Conservation (phyloP, 108 stramenopile genomes). For the Aureococcus anophagefferens region DNA sequence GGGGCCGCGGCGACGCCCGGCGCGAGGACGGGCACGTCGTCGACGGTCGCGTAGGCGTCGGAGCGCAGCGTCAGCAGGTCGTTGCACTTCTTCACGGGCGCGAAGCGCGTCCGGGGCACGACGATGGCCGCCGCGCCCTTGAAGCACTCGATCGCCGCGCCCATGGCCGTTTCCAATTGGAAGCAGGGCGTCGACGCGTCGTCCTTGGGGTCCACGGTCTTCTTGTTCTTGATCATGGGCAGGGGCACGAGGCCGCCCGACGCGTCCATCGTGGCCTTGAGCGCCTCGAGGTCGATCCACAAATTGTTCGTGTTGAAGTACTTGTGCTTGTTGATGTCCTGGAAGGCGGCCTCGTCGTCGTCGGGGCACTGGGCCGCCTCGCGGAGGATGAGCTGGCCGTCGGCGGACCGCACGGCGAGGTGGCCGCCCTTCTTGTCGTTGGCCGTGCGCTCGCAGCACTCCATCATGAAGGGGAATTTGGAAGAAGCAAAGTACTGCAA, state of each 20-base stretch:
- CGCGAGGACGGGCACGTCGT: constrained; percentile 75
- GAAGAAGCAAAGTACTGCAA: constrained; percentile 82
- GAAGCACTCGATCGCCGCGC: constrained; percentile 97
- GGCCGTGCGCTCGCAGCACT: constrained; percentile 87
- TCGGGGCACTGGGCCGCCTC: constrained; percentile 96
- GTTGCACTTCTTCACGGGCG: constrained; percentile 98
- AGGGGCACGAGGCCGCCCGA: constrained; percentile 91
- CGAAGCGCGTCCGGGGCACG: constrained; percentile 93
- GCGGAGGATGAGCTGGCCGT: constrained; percentile 82
- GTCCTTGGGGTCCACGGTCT: constrained; percentile 97
- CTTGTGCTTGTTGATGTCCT: constrained; percentile 83
- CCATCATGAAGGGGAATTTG: constrained; percentile 94
- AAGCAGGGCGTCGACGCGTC: constrained; percentile 77
- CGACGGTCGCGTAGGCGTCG: constrained; percentile 82
- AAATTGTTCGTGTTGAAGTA: constrained; percentile 99
- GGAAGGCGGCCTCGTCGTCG: constrained; percentile 86
- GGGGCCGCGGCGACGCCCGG: constrained; percentile 68
- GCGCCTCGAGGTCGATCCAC: constrained; percentile 91
- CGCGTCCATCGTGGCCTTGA: constrained; percentile 81
- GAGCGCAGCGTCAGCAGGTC: constrained; percentile 91
- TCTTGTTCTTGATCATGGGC: constrained; percentile 95
- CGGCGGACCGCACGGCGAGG: constrained; percentile 76
- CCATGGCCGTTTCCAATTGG: constrained; percentile 98
- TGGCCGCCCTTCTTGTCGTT: constrained; percentile 99
- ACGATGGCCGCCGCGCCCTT: constrained; percentile 77